Evolutionary conservation across 768 basidiomycete genomes (phyloP), one percentile per base, ranked within the genome.

Genomic region (Lentinus tigrinus): DNA sequence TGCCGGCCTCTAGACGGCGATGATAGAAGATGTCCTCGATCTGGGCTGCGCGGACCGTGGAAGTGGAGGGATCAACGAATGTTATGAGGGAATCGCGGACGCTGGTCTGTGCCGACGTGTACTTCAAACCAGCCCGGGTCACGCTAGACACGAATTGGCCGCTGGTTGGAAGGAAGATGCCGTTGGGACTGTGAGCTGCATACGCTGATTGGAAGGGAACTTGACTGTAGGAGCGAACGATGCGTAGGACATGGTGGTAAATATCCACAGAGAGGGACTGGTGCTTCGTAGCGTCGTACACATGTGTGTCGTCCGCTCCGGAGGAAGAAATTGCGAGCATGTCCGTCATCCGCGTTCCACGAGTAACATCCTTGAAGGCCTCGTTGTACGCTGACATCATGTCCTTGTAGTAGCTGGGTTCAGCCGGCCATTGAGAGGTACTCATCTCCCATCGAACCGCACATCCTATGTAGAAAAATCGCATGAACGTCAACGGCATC

Each of bases 21-120:
- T 55, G 54, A 2, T 46, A 43, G 19, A 55, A 55, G 34, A 55
- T 38, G 16, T 47, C n/a, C 17, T n/a, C 31, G n/a, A 55, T 55
- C 13, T 38, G 44, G 8, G 36, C 54, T 16, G 54, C 54, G 4
- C 36, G 23, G 5, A 47, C 19, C 13, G 23, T 8, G 23, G 47
- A 36, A 10, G 5, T 13, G 8, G 44, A 37, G 13, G 34, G 36
- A 34, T 13, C 39, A 36, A 9, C 28, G 17, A 47, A 55, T 3
- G 28, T 36, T 0, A 55, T 34, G 44, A 38, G 47, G 5, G 44
- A 55, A 36, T 55, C 26, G 3, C 54, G 54, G 34, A 37, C n/a
- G 14, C 31, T 23, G 0, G 21, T 34, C 3, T 27, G 28, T 3
- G 40, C 28, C 3, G 42, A 34, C 21, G 40, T 42, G 52, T 40